phyloP scores from a whole-genome alignment of 164 flowering plant species.

The Euptelea pleiosperma region DNA sequence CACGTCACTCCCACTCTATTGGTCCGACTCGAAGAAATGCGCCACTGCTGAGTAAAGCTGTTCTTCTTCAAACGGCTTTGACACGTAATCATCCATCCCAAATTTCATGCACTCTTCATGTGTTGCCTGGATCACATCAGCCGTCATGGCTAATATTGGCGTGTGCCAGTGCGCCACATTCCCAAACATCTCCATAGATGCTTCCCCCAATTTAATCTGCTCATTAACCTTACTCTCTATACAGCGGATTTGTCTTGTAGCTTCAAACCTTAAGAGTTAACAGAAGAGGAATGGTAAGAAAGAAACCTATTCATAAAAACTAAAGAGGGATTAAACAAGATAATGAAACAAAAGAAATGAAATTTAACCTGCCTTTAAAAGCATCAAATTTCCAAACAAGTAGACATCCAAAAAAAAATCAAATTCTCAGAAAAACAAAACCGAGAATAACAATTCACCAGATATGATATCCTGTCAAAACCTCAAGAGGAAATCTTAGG shows the following conservation, averaged over 20 bases:
- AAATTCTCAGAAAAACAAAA: no score
- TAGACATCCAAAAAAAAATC: no score
- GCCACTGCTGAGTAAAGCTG: conserved; percentile 72
- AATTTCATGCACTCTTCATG: conserved; percentile 60
- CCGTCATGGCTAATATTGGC: conserved; percentile 97
- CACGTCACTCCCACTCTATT: conserved; percentile 15
- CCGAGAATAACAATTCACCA: no score
- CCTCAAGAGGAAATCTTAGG: no score
- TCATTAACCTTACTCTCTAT: conserved; percentile 52
- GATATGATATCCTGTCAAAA: no score
- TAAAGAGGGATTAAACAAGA: no score
- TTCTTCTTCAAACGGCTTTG: conserved; percentile 85
- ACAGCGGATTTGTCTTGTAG: conserved; percentile 58
- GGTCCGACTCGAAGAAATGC: conserved; percentile 57
- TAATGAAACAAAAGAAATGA: no score
- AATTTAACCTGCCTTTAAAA: no score
- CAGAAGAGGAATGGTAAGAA: background rate
- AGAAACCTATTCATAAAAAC: no score
- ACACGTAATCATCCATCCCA: conserved; percentile 92
- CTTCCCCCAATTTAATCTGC: conserved; percentile 44
- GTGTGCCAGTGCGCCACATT: conserved; percentile 55
- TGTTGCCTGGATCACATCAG: conserved; percentile 79
- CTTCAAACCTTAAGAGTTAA: conserved; percentile 64
- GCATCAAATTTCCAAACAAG: no score
- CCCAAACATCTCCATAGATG: conserved; percentile 29